Evolutionary conservation across 108 stramenopile species (phyloP).

Genomic region (Nitzschia putrida): DNA sequence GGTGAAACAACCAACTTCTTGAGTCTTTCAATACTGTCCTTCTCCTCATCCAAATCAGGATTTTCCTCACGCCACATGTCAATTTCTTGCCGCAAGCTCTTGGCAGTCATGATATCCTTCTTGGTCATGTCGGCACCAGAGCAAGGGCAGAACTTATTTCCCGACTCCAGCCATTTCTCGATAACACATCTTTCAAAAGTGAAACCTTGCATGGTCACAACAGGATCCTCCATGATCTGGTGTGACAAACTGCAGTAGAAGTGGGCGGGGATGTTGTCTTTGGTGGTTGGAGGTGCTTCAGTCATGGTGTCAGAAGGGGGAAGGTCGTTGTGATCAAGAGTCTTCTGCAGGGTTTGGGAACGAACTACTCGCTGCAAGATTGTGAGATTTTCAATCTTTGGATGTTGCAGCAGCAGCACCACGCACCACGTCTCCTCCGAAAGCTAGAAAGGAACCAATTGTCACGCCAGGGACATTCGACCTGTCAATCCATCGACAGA

Average conservation of each 20-base stretch:
- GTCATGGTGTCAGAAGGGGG: too few relatives aligned
- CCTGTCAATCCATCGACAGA: too few relatives aligned
- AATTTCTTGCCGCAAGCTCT: constrained; percentile 3
- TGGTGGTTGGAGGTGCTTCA: too few relatives aligned
- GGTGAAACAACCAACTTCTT: background rate
- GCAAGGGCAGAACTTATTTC: constrained; percentile 14
- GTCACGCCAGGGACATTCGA: too few relatives aligned
- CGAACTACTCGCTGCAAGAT: too few relatives aligned
- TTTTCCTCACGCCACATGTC: constrained; percentile 10
- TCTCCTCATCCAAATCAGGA: background rate
- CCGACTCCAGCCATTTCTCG: background rate
- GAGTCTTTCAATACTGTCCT: background rate
- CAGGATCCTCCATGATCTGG: constrained; percentile 10
- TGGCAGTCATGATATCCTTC: constrained; percentile 5
- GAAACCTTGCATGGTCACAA: constrained; percentile 3
- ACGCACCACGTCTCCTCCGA: too few relatives aligned
- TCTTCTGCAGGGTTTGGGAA: too few relatives aligned
- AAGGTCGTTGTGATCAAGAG: too few relatives aligned
- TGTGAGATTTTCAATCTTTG: too few relatives aligned
- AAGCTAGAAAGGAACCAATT: too few relatives aligned
- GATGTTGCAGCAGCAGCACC: too few relatives aligned
- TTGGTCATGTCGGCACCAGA: constrained; percentile 4
- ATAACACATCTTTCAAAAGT: constrained; percentile 2
- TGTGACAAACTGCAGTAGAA: constrained; percentile 6
- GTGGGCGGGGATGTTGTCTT: background rate